Base-by-base conservation (phyloP, 2,329 filamentous ascomycete species). In the Neophaeococcomyces aloes region DNA sequence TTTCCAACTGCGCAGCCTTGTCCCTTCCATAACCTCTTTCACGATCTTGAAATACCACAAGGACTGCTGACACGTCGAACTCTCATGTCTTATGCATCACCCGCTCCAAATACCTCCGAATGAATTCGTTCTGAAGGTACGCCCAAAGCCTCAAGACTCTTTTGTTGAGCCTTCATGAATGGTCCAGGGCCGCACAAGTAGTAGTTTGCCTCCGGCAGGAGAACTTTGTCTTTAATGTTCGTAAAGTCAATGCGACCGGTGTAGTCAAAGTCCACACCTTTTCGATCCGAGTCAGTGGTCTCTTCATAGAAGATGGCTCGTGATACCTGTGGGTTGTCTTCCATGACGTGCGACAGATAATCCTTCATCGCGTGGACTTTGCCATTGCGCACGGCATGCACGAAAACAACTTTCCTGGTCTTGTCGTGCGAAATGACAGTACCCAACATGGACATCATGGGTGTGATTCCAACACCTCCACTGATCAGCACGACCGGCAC, bases 141-240 rank as follows among this genome's bases (percentile, higher is more conserved):
- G 8, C 57, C 57, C 37, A 56, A 19, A 6, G 27, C 33, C 38
- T 56, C 44, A 18, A 59, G 46, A 17, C 21, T 40, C 32, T 53
- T 27, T 27, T 27, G 23, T 27, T 27, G 23, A 10, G 23, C 23
- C 23, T 27, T 5, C 83, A 88, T 88, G 67, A 86, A 88, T 6
- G 60, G 57, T 47, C 71, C 68, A 0, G 83, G 83, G 0, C 83
- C 84, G 56, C 84, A 88, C 42, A 85, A 64, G 53, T 75, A 87
- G 60, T 86, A 88, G 55, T 78, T 67, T 0, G 83, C 69, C 33
- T 62, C 62, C 1, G 61, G 39, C 14, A 88, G 63, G 35, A 75
- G 66, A 1, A 62, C 56, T 10, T 27, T 27, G 23, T 27, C 23
- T 50, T 75, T 69, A 30, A 85, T 57, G 42, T 67, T 69, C 25